A percentile compares a stretch with the other conserved stretches of the same genome.
These are phyloP conservation scores for Pneumocystis carinii DNA, from an alignment of 1,139 yeast species.

Conservation along the genomic window DNA sequence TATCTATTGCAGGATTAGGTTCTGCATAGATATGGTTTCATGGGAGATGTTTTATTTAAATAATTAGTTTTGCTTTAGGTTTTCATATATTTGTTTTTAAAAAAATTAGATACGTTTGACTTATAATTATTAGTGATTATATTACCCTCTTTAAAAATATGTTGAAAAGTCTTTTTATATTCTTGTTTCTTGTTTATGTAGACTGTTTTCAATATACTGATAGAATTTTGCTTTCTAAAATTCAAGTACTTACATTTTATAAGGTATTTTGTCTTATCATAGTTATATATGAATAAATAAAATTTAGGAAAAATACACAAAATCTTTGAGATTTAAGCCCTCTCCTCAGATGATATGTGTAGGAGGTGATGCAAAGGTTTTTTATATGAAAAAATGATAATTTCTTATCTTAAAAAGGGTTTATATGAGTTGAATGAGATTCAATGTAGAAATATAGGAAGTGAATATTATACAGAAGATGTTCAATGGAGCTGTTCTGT, in stretches of 20 bases:
- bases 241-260: background rate
- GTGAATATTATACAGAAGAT: constrained; percentile 3
- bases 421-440: background rate
- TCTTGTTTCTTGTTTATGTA: background rate
- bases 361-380: background rate
- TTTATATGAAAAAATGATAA: background rate
- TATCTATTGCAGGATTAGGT: constrained; percentile 41
- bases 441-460: background rate
- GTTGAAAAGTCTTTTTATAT: background rate
- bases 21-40: background rate
- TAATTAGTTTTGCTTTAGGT: background rate
- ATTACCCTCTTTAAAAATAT: background rate
- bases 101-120: background rate
- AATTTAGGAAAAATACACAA: background rate
- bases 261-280: background rate
- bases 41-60: background rate
- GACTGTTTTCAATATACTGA: background rate
- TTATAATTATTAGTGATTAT: background rate
- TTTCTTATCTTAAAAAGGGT: background rate
- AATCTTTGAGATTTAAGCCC: background rate
- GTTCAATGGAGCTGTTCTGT: constrained; percentile 7
- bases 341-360: background rate
- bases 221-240: background rate
- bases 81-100: background rate
- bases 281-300: background rate